Evolutionary conservation across 2,329 filamentous ascomycete species (phyloP).

Genomic region (Trichophyton rubrum): DNA sequence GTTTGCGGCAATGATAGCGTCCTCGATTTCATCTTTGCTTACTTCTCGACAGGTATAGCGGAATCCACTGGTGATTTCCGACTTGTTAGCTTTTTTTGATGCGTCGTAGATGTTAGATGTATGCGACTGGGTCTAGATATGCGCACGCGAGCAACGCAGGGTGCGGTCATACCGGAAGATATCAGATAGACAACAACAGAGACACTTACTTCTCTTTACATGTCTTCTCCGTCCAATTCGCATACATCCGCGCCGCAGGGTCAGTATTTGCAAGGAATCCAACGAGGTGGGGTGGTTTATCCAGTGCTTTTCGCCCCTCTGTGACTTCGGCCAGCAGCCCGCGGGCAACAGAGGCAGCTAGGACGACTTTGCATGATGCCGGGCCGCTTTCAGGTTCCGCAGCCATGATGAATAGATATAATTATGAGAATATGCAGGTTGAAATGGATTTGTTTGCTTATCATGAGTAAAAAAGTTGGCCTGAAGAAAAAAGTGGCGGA

Average conservation of each 20-base stretch:
- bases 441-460: background rate
- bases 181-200: background rate
- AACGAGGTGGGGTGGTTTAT: conserved; percentile 64
- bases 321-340: conserved; percentile 65
- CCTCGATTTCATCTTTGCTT: conserved; percentile 78
- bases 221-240: conserved; percentile 94
- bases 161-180: background rate
- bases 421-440: background rate
- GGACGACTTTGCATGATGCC: conserved; percentile 73
- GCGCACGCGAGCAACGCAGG: background rate
- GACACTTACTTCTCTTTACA: conserved; percentile 78
- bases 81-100: background rate
- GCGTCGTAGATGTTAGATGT: background rate
- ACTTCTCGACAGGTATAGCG: conserved; percentile 74
- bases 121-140: background rate
- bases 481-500: background rate
- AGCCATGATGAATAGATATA: conserved; percentile 19
- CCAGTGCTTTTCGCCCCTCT: conserved; percentile 58
- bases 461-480: background rate
- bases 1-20: conserved; percentile 76
- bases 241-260: conserved; percentile 82
- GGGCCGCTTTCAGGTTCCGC: conserved; percentile 19
- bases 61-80: conserved; percentile 54
- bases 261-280: conserved; percentile 89
- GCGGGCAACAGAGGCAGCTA: conserved; percentile 79